These are phyloP conservation scores for Vigna angularis DNA, from an alignment of 306 rosid species.

Conservation along the genomic window DNA sequence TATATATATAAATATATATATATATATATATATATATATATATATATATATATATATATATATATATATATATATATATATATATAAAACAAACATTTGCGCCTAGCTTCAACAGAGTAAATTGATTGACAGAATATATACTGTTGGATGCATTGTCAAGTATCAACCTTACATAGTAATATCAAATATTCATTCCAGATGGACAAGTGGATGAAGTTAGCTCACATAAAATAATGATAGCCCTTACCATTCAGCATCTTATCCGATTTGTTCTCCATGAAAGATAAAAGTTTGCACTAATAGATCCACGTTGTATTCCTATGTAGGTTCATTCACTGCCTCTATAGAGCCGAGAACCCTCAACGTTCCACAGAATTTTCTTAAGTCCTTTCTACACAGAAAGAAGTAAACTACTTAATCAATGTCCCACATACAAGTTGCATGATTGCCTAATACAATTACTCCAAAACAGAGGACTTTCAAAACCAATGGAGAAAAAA, in stretches of 20 bases:
- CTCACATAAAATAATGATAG: slow-evolving; percentile 16
- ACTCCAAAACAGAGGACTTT: slow-evolving; percentile 10
- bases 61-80: background rate
- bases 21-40: background rate
- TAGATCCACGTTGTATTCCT: slow-evolving; percentile 15
- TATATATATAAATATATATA: background rate
- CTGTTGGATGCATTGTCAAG: background rate
- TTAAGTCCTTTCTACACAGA: slow-evolving; percentile 39
- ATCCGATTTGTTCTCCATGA: slow-evolving; percentile 54
- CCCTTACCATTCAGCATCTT: slow-evolving; percentile 56
- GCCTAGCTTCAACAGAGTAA: slow-evolving; percentile 17
- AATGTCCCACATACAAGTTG: background rate
- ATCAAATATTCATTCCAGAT: slow-evolving; percentile 14
- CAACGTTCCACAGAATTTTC: slow-evolving; percentile 32
- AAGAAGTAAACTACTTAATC: slow-evolving; percentile 22
- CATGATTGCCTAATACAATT: slow-evolving; percentile 17
- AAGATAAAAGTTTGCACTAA: slow-evolving; percentile 37
- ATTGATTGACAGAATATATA: slow-evolving; percentile 19
- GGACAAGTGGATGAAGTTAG: slow-evolving; percentile 5
- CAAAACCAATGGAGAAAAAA: background rate
- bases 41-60: background rate
- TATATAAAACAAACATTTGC: background rate
- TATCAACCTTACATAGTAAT: slow-evolving; percentile 5
- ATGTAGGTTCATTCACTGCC: background rate
- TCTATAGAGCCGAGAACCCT: slow-evolving; percentile 19